Evolutionary conservation across 306 rosid species (phyloP).

Genomic region (Acacia confusa): DNA sequence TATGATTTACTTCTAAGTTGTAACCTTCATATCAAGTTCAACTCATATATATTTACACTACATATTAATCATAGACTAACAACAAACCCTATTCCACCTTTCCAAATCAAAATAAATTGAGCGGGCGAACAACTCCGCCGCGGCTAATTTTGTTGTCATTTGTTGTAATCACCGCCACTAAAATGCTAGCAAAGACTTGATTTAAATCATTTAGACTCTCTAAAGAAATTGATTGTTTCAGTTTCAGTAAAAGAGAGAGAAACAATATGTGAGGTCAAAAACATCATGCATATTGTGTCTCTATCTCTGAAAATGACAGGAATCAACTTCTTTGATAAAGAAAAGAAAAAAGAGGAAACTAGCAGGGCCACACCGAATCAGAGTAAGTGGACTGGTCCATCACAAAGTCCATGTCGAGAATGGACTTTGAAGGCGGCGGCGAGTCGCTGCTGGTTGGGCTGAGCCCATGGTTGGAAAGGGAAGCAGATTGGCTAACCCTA

Average conservation of each 20-base stretch:
- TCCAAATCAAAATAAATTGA: constrained; percentile 22
- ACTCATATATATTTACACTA: constrained; percentile 41
- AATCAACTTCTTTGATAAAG: neutral
- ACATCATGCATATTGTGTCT: neutral
- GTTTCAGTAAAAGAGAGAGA: neutral
- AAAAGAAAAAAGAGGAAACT: neutral
- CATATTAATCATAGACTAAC: constrained; percentile 11
- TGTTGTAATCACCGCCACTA: neutral
- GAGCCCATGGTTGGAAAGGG: constrained; percentile 43
- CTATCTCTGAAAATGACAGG: neutral
- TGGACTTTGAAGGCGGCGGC: constrained; percentile 57
- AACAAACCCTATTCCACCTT: neutral
- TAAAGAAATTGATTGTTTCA: neutral
- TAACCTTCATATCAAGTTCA: constrained; percentile 20
- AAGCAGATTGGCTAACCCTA: constrained; percentile 48
- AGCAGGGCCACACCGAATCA: constrained; percentile 64
- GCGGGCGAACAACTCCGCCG: constrained; percentile 67
- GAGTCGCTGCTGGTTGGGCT: constrained; percentile 56
- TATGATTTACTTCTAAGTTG: neutral
- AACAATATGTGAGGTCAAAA: neutral
- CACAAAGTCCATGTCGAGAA: constrained; percentile 61
- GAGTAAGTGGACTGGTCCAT: constrained; percentile 56
- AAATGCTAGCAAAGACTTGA: neutral
- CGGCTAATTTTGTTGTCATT: constrained; percentile 41
- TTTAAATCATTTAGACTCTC: neutral